phyloP scores from a whole-genome alignment of 2,329 filamentous ascomycete species.

The Scopulariopsis brevicaulis region DNA sequence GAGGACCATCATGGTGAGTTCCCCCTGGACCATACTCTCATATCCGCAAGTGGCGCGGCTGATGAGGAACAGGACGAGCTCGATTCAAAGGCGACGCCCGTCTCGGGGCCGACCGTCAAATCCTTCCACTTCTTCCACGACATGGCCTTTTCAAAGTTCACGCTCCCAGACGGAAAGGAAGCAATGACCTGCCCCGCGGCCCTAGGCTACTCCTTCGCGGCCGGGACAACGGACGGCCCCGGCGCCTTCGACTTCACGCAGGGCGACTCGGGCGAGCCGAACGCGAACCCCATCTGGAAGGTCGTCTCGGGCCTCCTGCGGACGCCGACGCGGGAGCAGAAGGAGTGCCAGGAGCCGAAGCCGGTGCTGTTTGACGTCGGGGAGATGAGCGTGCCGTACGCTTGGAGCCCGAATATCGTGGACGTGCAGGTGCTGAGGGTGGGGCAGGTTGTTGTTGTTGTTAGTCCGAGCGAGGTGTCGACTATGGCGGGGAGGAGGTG shows the following conservation, averaged over 20 bases:
- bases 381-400: constrained; percentile 61
- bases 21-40: constrained; percentile 5
- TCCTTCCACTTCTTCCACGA: constrained; percentile 75
- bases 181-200: constrained; percentile 74
- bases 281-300: constrained; percentile 66
- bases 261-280: constrained; percentile 58
- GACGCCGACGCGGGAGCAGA: constrained; percentile 56
- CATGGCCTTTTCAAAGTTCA: constrained; percentile 63
- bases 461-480: constrained; percentile 79
- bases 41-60: neutral
- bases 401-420: constrained; percentile 81
- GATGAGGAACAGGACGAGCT: constrained; percentile 35
- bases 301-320: constrained; percentile 61
- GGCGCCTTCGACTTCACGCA: constrained; percentile 87
- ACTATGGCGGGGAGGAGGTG: constrained; percentile 87
- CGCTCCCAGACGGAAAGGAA: constrained; percentile 56
- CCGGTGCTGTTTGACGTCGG: constrained; percentile 81
- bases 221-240: constrained; percentile 80
- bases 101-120: constrained; percentile 55
- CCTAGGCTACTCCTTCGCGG: constrained; percentile 81
- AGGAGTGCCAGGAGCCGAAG: constrained; percentile 68
- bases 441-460: constrained; percentile 72
- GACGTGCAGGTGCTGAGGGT: constrained; percentile 77
- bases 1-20: constrained; percentile 14
- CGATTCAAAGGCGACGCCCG: constrained; percentile 29